Conservation (phyloP, 257 asterid species). For the Solanum etuberosum region DNA sequence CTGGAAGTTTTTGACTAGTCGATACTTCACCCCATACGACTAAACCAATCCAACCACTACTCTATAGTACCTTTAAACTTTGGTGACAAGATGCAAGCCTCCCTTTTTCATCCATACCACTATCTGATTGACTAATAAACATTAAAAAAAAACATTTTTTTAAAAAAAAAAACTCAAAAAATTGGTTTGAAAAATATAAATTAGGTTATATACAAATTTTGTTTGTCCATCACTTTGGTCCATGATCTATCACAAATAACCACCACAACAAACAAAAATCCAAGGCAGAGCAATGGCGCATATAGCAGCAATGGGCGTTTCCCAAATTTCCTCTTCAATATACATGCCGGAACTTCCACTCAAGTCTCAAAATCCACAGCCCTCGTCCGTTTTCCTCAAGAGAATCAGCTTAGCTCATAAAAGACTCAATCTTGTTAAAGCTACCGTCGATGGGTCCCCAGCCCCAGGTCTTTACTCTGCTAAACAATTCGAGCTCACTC, state of each 20-base stretch:
- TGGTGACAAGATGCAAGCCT: neutral
- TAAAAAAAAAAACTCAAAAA: too few species aligned
- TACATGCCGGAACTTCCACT: neutral
- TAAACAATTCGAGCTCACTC: conserved; percentile 62
- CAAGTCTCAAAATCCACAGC: neutral
- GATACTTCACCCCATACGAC: too few species aligned
- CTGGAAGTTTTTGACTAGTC: too few species aligned
- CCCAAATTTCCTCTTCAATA: neutral
- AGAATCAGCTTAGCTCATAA: conserved; percentile 5
- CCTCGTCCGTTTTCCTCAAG: conserved; percentile 3
- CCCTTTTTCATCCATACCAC: neutral
- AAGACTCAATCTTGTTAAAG: conserved; percentile 12
- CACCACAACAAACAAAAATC: neutral
- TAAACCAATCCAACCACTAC: neutral
- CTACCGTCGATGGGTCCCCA: conserved; percentile 30
- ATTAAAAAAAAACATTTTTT: too few species aligned
- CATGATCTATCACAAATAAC: neutral
- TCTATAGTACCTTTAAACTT: neutral
- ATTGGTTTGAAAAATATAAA: neutral
- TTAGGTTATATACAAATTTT: neutral
- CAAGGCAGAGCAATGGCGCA: conserved; percentile 18
- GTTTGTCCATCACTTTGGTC: neutral
- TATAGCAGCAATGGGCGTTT: conserved; percentile 16
- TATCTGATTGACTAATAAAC: neutral
- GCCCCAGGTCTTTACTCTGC: conserved; percentile 62